A percentile compares a stretch with the other conserved stretches of the same genome.
These are phyloP conservation scores for Phytopythium sindhum DNA, from an alignment of 352 stramenopile species.

Conservation along the genomic window DNA sequence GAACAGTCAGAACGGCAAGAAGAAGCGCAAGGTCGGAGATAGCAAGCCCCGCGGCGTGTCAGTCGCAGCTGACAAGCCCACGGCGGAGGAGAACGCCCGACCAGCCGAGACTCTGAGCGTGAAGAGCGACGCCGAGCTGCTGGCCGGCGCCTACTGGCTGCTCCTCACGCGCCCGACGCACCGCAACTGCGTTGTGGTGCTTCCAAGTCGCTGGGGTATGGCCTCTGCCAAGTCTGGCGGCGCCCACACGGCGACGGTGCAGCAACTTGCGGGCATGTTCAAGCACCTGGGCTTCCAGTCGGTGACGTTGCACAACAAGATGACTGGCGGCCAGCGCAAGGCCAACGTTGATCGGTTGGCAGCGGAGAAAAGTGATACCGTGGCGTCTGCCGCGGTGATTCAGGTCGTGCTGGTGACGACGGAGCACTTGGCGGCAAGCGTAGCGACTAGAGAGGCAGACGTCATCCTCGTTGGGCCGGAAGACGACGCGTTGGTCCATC, in stretches of 20 bases:
- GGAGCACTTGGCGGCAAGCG: conserved; percentile 46
- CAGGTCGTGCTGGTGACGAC: conserved; percentile 55
- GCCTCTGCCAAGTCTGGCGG: conserved; percentile 9
- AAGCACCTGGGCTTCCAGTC: conserved; percentile 57
- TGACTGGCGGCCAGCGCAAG: conserved; percentile 48
- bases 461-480: conserved; percentile 28
- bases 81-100: conserved; percentile 10
- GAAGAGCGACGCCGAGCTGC: conserved; percentile 30
- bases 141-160: conserved; percentile 59
- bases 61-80: conserved; percentile 11
- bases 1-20: not conserved
- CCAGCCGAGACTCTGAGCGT: conserved; percentile 22
- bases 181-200: conserved; percentile 44
- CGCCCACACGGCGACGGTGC: conserved; percentile 4
- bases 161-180: conserved; percentile 36
- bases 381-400: conserved; percentile 7
- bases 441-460: conserved; percentile 25
- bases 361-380: not conserved
- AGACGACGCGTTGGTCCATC: not conserved
- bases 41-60: not conserved
- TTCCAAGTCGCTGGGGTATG: conserved; percentile 28
- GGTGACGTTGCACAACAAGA: conserved; percentile 71
- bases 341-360: conserved; percentile 47
- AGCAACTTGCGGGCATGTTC: conserved; percentile 38
- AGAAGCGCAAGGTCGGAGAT: not conserved